These are phyloP conservation scores for Aspergillus tubingensis DNA, from an alignment of 2,329 filamentous ascomycete genomes.

Conservation along the genomic window DNA sequence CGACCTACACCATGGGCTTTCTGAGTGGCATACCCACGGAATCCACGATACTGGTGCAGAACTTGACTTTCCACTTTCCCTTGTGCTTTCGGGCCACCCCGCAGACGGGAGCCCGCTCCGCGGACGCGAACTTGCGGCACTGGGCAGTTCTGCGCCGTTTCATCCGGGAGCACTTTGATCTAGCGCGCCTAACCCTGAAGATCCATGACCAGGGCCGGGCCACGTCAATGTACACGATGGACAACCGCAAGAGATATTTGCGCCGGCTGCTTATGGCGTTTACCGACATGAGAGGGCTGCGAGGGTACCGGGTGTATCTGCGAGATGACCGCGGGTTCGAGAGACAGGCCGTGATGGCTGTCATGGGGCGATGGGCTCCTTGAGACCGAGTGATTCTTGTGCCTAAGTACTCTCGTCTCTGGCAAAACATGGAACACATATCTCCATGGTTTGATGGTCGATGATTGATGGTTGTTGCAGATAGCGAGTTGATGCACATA, in stretches of 20 bases:
- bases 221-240: background rate
- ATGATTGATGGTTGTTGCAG: no score
- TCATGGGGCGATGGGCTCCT: conserved; percentile 14
- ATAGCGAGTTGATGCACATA: no score
- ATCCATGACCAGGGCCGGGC: conserved; percentile 23
- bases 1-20: conserved; percentile 25
- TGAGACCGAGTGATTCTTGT: no score
- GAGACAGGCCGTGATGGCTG: conserved; percentile 16
- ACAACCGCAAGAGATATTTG: conserved; percentile 19
- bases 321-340: conserved; percentile 23
- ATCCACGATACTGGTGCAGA: conserved; percentile 23
- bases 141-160: conserved; percentile 32
- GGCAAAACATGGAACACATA: no score
- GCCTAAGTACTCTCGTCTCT: no score
- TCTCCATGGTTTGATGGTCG: no score
- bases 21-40: conserved; percentile 21
- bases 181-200: conserved; percentile 22
- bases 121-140: conserved; percentile 18
- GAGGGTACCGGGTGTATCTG: conserved; percentile 23
- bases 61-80: conserved; percentile 26
- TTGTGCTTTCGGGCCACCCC: conserved; percentile 9
- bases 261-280: conserved; percentile 24
- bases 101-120: conserved; percentile 5
- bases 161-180: conserved; percentile 30
- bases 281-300: conserved; percentile 20